Evolutionary conservation across 169 alveolate species (phyloP).

Genomic region (Cryptosporidium bovis): DNA sequence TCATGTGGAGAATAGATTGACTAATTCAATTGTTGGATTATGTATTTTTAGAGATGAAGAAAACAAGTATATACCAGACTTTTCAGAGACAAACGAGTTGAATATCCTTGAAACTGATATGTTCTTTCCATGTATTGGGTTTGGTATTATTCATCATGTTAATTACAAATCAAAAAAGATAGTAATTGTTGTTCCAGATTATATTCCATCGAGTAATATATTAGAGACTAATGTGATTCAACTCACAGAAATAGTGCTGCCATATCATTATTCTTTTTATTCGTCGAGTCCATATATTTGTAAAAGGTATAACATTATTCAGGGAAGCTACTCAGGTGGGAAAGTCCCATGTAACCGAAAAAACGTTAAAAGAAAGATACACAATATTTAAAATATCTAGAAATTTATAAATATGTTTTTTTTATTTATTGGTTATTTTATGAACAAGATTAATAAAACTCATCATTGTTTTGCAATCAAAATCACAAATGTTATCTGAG

Average conservation of each 20-base stretch:
- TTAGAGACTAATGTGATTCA: slow-evolving; percentile 50
- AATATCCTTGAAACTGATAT: slow-evolving; percentile 27
- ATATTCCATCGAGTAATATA: slow-evolving; percentile 39
- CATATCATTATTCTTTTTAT: slow-evolving; percentile 2
- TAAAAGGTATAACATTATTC: slow-evolving; percentile 1
- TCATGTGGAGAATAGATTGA: slow-evolving; percentile 37
- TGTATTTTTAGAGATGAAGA: slow-evolving; percentile 48
- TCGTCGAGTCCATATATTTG: slow-evolving; percentile 43
- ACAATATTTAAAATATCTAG: not conserved
- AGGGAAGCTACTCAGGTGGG: slow-evolving; percentile 61
- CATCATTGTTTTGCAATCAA: slow-evolving; percentile 6
- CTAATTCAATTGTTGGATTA: slow-evolving; percentile 64
- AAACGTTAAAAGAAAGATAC: slow-evolving; percentile 67
- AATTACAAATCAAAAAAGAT: slow-evolving; percentile 11
- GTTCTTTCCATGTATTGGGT: slow-evolving; percentile 62
- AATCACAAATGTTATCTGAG: not conserved
- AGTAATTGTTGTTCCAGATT: slow-evolving; percentile 23
- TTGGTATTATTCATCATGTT: slow-evolving; percentile 60
- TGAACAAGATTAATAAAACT: slow-evolving; percentile 1
- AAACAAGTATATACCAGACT: slow-evolving; percentile 17
- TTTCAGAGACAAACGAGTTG: slow-evolving; percentile 17
- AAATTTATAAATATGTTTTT: not conserved
- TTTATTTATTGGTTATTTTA: not conserved
- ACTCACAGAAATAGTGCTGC: slow-evolving; percentile 71
- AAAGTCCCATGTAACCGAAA: slow-evolving; percentile 53